These are phyloP conservation scores for Yamadazyma triangularis DNA, from an alignment of 1,139 yeast species.

Conservation along the genomic window DNA sequence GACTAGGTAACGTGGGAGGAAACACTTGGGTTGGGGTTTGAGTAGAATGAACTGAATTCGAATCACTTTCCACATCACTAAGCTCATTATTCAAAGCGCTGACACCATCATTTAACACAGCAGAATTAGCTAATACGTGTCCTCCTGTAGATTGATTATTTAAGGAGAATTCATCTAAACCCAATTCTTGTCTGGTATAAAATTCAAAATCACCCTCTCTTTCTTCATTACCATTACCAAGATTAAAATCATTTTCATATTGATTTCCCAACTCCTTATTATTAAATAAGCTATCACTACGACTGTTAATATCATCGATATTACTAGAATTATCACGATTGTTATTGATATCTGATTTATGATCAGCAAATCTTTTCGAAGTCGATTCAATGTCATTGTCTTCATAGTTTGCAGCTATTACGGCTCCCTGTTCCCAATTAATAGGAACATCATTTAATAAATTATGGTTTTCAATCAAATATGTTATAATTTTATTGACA, in stretches of 20 bases:
- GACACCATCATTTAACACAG: conserved; percentile 12
- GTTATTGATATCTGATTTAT: conserved; percentile 12
- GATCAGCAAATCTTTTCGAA: conserved; percentile 30
- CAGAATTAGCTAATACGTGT: conserved; percentile 15
- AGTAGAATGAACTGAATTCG: conserved; percentile 15
- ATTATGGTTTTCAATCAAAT: conserved; percentile 36
- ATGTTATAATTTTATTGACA: conserved; percentile 47
- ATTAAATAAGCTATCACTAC: too few relatives aligned
- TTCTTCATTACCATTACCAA: too few relatives aligned
- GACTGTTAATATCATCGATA: conserved; percentile 2
- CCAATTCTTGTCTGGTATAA: conserved; percentile 2
- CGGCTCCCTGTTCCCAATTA: conserved; percentile 45
- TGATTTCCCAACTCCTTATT: too few relatives aligned
- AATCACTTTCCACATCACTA: conserved; percentile 22
- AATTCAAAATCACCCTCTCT: too few relatives aligned
- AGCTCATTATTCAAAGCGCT: conserved; percentile 11
- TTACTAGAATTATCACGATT: background rate
- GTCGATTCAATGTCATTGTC: conserved; percentile 21
- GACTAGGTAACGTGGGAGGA: background rate
- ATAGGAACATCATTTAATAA: conserved; percentile 34
- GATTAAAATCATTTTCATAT: conserved; percentile 1
- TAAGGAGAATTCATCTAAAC: too few relatives aligned
- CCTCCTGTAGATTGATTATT: conserved; percentile 19
- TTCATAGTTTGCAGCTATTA: conserved; percentile 33
- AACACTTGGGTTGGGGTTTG: conserved; percentile 2